Evolutionary conservation across 805 yeast species (phyloP).

Genomic region (Candida boleticola): DNA sequence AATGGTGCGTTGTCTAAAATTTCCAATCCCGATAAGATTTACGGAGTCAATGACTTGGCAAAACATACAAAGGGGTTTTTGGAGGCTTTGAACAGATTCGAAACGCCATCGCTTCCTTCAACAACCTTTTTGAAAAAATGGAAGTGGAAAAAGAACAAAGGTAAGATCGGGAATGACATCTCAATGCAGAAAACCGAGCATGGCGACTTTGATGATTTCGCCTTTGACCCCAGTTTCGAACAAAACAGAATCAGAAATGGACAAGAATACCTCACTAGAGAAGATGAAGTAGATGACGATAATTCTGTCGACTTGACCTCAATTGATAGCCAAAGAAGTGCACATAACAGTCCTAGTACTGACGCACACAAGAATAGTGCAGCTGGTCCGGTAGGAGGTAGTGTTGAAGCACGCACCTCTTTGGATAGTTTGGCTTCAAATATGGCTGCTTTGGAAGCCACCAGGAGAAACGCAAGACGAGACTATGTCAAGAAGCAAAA

Average conservation of each 20-base stretch:
- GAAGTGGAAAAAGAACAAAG: constrained; percentile 5
- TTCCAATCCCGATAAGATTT: constrained; percentile 10
- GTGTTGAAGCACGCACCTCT: neutral
- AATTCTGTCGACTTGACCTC: neutral
- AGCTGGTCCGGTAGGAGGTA: neutral
- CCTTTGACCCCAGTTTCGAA: constrained; percentile 29
- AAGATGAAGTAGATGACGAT: constrained; percentile 1
- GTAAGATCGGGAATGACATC: constrained; percentile 9
- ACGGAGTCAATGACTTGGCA: constrained; percentile 28
- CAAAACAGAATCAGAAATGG: constrained; percentile 43
- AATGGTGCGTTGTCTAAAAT: neutral
- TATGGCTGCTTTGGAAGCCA: constrained; percentile 4
- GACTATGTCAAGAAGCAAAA: constrained; percentile 47
- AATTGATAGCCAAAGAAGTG: neutral
- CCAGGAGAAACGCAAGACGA: constrained; percentile 23
- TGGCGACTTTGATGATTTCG: constrained; percentile 2
- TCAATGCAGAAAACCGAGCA: constrained; percentile 7
- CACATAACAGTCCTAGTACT: neutral
- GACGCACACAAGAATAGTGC: constrained; percentile 10
- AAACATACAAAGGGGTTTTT: constrained; percentile 24
- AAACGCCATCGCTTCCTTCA: constrained; percentile 43
- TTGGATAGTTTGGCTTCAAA: neutral
- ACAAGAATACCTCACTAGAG: constrained; percentile 1
- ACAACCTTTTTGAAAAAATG: constrained; percentile 24
- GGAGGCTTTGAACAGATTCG: constrained; percentile 26